Evolutionary conservation across 2,329 filamentous ascomycete species (phyloP).

Genomic region (Paecilomyces sp.): DNA sequence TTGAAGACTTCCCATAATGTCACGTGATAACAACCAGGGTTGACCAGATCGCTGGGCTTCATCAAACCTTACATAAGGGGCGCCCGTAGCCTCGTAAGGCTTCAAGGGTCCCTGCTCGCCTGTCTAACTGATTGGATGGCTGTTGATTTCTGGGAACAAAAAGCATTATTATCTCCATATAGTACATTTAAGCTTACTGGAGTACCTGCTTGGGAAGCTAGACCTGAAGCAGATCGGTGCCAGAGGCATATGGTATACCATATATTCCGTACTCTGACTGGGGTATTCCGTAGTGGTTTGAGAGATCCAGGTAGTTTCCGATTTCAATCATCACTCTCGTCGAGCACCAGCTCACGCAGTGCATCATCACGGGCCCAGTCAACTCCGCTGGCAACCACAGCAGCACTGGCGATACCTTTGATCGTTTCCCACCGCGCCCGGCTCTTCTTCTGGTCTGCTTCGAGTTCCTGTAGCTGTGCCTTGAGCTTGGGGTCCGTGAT

Average conservation of each 20-base stretch:
- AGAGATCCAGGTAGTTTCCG: constrained; percentile 4
- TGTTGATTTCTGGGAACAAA: not conserved
- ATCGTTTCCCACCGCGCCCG: constrained; percentile 65
- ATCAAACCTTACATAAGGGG: not conserved
- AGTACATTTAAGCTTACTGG: not conserved
- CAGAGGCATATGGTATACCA: too few species aligned
- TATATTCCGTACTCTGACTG: not conserved
- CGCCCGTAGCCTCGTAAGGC: not conserved
- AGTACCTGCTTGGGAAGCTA: not conserved
- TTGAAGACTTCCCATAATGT: not conserved
- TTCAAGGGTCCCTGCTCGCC: not conserved
- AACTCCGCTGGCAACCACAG: constrained; percentile 73
- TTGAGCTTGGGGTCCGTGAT: constrained; percentile 47
- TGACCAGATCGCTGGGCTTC: not conserved
- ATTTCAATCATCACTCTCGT: constrained; percentile 49
- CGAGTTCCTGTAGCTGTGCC: constrained; percentile 51
- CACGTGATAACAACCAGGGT: not conserved
- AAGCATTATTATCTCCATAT: not conserved
- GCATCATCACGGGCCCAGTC: constrained; percentile 69
- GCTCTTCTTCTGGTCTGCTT: constrained; percentile 54
- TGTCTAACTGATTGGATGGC: not conserved
- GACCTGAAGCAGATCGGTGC: not conserved
- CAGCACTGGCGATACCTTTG: constrained; percentile 70
- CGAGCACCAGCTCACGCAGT: constrained; percentile 65
- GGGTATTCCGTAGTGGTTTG: not conserved